phyloP scores from a whole-genome alignment of 345 rosid species.

The Garcia nutans region DNA sequence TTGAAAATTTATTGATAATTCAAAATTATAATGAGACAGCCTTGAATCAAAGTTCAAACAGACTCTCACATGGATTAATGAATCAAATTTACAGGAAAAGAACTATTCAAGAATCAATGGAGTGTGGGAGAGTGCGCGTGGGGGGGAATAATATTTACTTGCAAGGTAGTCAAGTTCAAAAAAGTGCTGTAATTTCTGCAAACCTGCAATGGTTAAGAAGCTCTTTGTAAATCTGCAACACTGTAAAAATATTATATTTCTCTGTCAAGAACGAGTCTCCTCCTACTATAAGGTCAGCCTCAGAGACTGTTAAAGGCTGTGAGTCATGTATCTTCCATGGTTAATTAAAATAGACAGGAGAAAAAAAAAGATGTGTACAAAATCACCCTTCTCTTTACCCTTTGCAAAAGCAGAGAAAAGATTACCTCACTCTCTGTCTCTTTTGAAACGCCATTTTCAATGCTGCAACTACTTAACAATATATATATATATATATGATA shows the following conservation, averaged over 20 bases:
- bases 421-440: constrained; percentile 3
- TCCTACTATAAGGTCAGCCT: background rate
- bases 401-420: constrained; percentile 3
- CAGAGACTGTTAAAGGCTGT: constrained; percentile 6
- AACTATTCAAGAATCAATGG: no score
- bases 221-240: no score
- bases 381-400: background rate
- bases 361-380: constrained; percentile 15
- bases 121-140: no score
- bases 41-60: no score
- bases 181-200: constrained; percentile 1
- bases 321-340: constrained; percentile 2
- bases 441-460: constrained; percentile 40
- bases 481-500: no score
- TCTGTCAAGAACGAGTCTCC: background rate
- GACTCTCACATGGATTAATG: no score
- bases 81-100: no score
- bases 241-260: constrained; percentile 1
- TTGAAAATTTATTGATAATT: no score
- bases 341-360: constrained; percentile 14
- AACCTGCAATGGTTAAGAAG: background rate
- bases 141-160: no score
- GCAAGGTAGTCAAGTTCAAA: background rate
- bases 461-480: constrained; percentile 8
- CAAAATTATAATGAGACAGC: no score